Evolutionary conservation across 2,329 filamentous ascomycete genomes (phyloP), one percentile per base, ranked within the genome.

Genomic region (Stemphylium beticola): DNA sequence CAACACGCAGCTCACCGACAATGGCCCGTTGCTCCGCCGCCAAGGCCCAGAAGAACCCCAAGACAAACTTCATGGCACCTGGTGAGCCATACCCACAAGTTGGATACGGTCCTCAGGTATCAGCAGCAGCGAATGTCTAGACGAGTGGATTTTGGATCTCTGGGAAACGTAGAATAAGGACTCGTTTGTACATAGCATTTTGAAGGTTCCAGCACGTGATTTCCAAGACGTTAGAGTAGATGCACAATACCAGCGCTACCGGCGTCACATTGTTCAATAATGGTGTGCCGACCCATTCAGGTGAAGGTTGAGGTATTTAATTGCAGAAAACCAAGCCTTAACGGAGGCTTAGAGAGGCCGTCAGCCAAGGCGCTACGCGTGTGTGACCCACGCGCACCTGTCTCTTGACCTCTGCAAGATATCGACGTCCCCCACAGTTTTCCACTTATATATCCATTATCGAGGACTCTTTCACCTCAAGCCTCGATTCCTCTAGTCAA

Each of bases 1-100:
- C n/a, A 39, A 49, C 39, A 8, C 41, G 38, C 36, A 96, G 93
- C 82, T 97, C 93, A 60, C 93, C 95, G 46, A 99, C 95, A 54
- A 99, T 99, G 95, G 95, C 95, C 57, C 90, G 95, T 74, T 97
- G 92, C 83, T 96, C 92, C 44, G 93, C 91, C 48, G 90, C 93
- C 64, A 98, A 97, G 85, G 90, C 89, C 37, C 70, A 76, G 44
- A 80, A 80, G 67, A 79, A 81, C 65, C 74, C 79, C 22, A 62
- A 77, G 53, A 82, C 78, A 26, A 81, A 82, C 68, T 82, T 82
- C 68, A 78, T 82, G 78, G 80, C 80, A 47, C 78, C 79, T 15
- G 79, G 80, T 24, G 74, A 76, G 49, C 73, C 73, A 26, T 57
- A 77, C 43, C 66, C 77, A 36, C 77, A 79, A 62, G 74, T 78